Evolutionary conservation across 352 stramenopile genomes (phyloP).

Genomic region (Globisporangium spinosum): DNA sequence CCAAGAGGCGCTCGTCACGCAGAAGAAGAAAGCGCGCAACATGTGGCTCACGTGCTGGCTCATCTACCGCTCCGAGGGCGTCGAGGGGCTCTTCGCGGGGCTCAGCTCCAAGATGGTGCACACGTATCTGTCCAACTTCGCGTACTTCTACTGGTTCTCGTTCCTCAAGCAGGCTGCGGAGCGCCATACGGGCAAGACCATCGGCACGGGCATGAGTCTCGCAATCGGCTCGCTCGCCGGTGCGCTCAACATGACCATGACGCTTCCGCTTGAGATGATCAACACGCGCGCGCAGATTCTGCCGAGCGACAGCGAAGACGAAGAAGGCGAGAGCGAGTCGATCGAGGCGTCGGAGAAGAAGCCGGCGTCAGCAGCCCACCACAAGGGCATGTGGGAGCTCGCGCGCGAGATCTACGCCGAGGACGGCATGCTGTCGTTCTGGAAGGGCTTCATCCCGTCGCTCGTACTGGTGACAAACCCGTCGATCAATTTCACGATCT

Average conservation of each 20-base stretch:
- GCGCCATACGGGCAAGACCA: slow-evolving; percentile 36
- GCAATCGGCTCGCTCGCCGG: slow-evolving; percentile 71
- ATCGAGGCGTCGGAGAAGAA: slow-evolving; percentile 7
- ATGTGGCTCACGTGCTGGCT: slow-evolving; percentile 55
- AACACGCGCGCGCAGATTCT: slow-evolving; percentile 82
- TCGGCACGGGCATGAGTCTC: slow-evolving; percentile 69
- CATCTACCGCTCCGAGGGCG: slow-evolving; percentile 62
- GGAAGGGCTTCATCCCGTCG: slow-evolving; percentile 87
- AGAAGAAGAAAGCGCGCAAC: slow-evolving; percentile 44
- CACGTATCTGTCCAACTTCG: slow-evolving; percentile 76
- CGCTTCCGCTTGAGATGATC: slow-evolving; percentile 84
- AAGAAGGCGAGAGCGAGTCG: slow-evolving; percentile 27
- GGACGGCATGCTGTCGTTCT: slow-evolving; percentile 72
- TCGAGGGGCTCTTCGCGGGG: slow-evolving; percentile 61
- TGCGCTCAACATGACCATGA: slow-evolving; percentile 88
- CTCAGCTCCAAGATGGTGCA: slow-evolving; percentile 75
- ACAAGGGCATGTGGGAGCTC: slow-evolving; percentile 47
- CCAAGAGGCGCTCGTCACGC: slow-evolving; percentile 22
- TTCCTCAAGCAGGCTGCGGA: slow-evolving; percentile 70
- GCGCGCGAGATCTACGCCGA: slow-evolving; percentile 65
- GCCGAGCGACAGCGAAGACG: slow-evolving; percentile 38
- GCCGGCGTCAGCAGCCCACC: slow-evolving; percentile 1
- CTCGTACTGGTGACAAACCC: slow-evolving; percentile 86
- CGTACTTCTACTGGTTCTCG: slow-evolving; percentile 86
- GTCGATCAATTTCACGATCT: slow-evolving; percentile 89